Conservation (phyloP, 768 basidiomycete species). For the Tylopilus felleus region DNA sequence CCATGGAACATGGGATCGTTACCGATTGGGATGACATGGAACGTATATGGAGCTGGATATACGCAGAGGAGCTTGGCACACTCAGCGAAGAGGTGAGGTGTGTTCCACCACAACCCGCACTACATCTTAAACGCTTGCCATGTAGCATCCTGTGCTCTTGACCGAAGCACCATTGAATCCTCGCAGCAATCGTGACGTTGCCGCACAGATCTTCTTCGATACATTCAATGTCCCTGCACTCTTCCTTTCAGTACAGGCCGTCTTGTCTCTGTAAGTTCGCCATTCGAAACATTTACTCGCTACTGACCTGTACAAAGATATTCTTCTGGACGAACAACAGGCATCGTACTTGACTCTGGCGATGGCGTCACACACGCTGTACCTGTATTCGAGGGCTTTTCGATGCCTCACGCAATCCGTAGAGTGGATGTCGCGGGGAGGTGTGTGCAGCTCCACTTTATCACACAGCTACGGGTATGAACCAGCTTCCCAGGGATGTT, state of each 20-base stretch:
- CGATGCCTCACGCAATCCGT: slow-evolving; percentile 97
- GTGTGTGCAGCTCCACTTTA: slow-evolving; percentile 38
- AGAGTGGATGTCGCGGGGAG: slow-evolving; percentile 95
- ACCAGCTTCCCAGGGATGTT: slow-evolving; percentile 64
- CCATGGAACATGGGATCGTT: slow-evolving; percentile 98
- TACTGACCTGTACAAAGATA: slow-evolving; percentile 55
- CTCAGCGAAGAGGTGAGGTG: slow-evolving; percentile 87
- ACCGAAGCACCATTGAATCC: slow-evolving; percentile 99
- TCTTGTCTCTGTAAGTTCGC: slow-evolving; percentile 81
- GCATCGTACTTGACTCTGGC: slow-evolving; percentile 98
- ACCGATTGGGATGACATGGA: slow-evolving; percentile 99
- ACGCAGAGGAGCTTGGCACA: slow-evolving; percentile 92
- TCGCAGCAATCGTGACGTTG: slow-evolving; percentile 90
- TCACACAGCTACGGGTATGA: not conserved
- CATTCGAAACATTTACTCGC: not conserved
- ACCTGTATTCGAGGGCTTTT: slow-evolving; percentile 98
- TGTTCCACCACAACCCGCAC: not conserved
- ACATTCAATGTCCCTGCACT: slow-evolving; percentile 99
- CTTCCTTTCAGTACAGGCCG: slow-evolving; percentile 96
- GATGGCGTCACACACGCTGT: slow-evolving; percentile 99
- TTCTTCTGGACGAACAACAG: slow-evolving; percentile 96
- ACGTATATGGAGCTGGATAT: slow-evolving; percentile 98
- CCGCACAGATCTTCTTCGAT: slow-evolving; percentile 99
- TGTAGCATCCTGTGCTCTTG: slow-evolving; percentile 91
- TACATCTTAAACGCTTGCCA: slow-evolving; percentile 12